Evolutionary conservation across 2,329 filamentous ascomycete genomes (phyloP).

Genomic region (Sporothrix globosa): DNA sequence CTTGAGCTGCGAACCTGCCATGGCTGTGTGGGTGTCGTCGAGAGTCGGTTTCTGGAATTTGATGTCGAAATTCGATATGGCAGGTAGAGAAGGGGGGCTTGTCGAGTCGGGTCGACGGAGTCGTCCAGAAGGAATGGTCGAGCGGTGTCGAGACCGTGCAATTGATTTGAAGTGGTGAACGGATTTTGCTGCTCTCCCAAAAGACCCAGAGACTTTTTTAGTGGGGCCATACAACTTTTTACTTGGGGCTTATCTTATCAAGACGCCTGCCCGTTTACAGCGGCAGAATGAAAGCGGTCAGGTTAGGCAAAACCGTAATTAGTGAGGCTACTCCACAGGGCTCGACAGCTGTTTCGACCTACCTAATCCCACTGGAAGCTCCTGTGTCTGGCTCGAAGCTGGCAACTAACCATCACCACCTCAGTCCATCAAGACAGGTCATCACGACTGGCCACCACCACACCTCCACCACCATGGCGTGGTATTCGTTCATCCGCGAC

Average conservation of each 20-base stretch:
- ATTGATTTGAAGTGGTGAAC: too few species aligned
- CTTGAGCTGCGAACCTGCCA: conserved; percentile 97
- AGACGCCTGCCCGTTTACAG: not conserved
- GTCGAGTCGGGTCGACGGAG: not conserved
- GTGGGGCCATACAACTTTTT: conserved; percentile 33
- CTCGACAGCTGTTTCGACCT: not conserved
- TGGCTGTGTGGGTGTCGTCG: conserved; percentile 48
- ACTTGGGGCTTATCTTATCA: conserved; percentile 42
- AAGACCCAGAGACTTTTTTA: conserved; percentile 30
- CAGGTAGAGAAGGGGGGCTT: not conserved
- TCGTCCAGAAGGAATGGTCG: not conserved
- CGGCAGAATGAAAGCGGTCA: conserved; percentile 38
- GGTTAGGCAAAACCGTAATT: conserved; percentile 35
- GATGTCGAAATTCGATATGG: not conserved
- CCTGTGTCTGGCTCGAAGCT: not conserved
- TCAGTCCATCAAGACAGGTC: not conserved
- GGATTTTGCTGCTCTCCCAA: conserved; percentile 8
- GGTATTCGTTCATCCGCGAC: conserved; percentile 50
- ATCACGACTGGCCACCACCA: not conserved
- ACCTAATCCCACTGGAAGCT: not conserved
- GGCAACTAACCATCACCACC: not conserved
- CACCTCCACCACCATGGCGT: conserved; percentile 47
- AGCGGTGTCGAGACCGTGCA: not conserved
- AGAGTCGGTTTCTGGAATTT: not conserved
- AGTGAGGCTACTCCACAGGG: not conserved